phyloP scores from a whole-genome alignment of 306 rosid genomes.

The Vigna reflexopilosa region DNA sequence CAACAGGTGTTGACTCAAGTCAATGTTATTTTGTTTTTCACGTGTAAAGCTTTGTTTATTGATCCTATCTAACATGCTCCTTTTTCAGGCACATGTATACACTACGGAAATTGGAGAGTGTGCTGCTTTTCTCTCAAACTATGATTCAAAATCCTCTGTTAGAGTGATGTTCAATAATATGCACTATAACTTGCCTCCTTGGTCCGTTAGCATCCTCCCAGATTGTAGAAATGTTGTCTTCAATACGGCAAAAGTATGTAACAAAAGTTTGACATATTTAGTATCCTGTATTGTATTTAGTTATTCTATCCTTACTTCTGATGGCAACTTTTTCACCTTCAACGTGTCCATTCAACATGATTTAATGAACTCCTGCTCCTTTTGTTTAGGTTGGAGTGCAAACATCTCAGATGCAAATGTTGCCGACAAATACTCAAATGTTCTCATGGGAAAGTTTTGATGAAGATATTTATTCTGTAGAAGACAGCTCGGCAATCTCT shows the following conservation, averaged over 20 bases:
- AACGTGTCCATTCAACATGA: conserved; percentile 14
- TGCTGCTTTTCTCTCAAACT: conserved; percentile 82
- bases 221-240: conserved; percentile 83
- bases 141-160: conserved; percentile 61
- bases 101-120: conserved; percentile 75
- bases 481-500: conserved; percentile 65
- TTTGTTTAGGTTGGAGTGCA: conserved; percentile 81
- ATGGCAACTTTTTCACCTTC: background rate
- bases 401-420: conserved; percentile 83
- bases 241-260: conserved; percentile 80
- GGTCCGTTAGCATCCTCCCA: conserved; percentile 88
- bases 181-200: conserved; percentile 87
- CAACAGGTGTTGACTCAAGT: conserved; percentile 68
- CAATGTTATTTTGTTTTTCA: conserved; percentile 27
- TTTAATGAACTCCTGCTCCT: conserved; percentile 22
- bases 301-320: conserved; percentile 11
- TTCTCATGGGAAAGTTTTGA: conserved; percentile 77
- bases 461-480: conserved; percentile 67
- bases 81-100: conserved; percentile 71
- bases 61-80: conserved; percentile 17
- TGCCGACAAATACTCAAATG: conserved; percentile 62
- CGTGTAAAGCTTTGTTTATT: conserved; percentile 30
- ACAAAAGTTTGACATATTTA: background rate
- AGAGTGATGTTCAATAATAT: conserved; percentile 83
- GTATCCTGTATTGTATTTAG: background rate